Evolutionary conservation across 805 yeast genomes (phyloP), one percentile per base, ranked within the genome.

Genomic region (Candida morakotiae): DNA sequence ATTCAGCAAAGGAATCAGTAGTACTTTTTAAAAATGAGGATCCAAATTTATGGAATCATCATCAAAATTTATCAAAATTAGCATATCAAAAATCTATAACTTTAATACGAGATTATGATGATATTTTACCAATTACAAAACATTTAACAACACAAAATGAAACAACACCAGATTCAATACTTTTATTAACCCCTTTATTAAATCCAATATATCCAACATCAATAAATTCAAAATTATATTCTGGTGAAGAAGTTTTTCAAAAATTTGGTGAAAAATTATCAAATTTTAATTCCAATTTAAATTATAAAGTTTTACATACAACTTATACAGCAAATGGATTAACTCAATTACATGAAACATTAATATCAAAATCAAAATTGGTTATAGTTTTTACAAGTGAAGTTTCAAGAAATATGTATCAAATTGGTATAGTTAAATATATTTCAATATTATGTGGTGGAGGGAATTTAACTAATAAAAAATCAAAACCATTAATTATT

Each of bases 391-490:
- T 77, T 22, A 73, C 81, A 8, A 74, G 81, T 3, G 82, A 77
- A 45, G 79, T 81, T 9, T 59, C 73, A 20, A 56, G 81, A 40
- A 77, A 78, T 51, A 71, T 76, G 73, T 77, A 75, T 48, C 83
- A 78, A 54, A 72, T 76, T 21, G 79, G 80, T 5, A 69, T 78
- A 21, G 76, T 79, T 16, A 79, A 78, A 45, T 77, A 75, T 43
- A 71, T 78, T 6, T 62, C 76, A 2, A 64, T 75, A 14, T 58
- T 77, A 11, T 78, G 84, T 51, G 74, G 77, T 8, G n/a, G n/a
- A n/a, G n/a, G n/a, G n/a, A n/a, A n/a, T n/a, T n/a, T n/a, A n/a
- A n/a, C n/a, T n/a, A 74, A 73, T 0, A 53, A 62, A 19, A 77
- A 75, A 46, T 82, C 82, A 4, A 77, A 75, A 46, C 83, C 82